Percentiles rank a stretch among this genome's conserved stretches.
phyloP scores from a whole-genome alignment of 116 monocot species.

The Zostera marina region DNA sequence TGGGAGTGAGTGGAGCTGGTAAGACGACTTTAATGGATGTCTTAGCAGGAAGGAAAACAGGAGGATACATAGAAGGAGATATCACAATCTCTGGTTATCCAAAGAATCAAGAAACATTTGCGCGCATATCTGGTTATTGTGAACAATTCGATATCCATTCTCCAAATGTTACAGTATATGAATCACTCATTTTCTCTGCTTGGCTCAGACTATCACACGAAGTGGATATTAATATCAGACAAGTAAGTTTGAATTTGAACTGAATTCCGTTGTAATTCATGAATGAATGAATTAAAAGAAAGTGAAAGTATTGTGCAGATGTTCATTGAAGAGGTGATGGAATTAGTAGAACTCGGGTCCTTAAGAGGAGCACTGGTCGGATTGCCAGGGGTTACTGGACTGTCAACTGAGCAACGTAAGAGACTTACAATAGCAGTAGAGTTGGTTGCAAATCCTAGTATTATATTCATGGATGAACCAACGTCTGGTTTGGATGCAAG shows the following conservation, averaged over 20 bases:
- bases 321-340: conserved; percentile 84
- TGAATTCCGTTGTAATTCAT: background rate
- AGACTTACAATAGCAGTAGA: conserved; percentile 83
- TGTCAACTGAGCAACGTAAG: conserved; percentile 86
- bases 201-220: conserved; percentile 58
- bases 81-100: conserved; percentile 64
- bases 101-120: conserved; percentile 80
- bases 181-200: conserved; percentile 60
- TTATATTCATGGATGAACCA: conserved; percentile 95
- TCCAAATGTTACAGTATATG: conserved; percentile 69
- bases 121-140: conserved; percentile 75
- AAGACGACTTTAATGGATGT: conserved; percentile 95
- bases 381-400: conserved; percentile 58
- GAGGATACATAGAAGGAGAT: conserved; percentile 67
- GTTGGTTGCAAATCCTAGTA: conserved; percentile 79
- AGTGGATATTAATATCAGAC: conserved; percentile 41
- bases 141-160: conserved; percentile 88
- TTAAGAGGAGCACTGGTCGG: conserved; percentile 52
- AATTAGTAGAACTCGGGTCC: conserved; percentile 48
- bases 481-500: conserved; percentile 88
- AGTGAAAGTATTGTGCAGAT: conserved; percentile 24
- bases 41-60: conserved; percentile 77
- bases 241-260: conserved; percentile 15
- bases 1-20: conserved; percentile 91
- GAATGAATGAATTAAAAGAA: background rate